These are phyloP conservation scores for Drechslerella dactyloides DNA, from an alignment of 2,329 filamentous ascomycete species.

Conservation along the genomic window DNA sequence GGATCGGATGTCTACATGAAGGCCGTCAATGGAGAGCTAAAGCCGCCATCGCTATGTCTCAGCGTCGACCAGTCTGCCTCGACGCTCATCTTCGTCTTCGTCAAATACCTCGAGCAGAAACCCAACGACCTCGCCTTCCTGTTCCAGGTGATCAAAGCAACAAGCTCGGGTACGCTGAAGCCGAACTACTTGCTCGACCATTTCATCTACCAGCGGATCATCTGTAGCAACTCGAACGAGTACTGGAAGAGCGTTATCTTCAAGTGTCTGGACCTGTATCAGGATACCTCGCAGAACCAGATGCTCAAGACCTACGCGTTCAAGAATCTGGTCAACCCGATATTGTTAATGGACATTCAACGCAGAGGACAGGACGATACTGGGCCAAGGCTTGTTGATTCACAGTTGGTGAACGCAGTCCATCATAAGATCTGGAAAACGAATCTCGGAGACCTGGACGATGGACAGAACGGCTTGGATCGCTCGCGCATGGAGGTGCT, in stretches of 20 bases:
- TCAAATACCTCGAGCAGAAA: conserved; percentile 76
- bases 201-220: conserved; percentile 84
- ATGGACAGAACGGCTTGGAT: conserved; percentile 86
- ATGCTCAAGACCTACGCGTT: conserved; percentile 92
- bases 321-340: conserved; percentile 91
- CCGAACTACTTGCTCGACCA: conserved; percentile 75
- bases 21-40: conserved; percentile 69
- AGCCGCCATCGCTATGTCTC: conserved; percentile 71
- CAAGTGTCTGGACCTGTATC: conserved; percentile 86
- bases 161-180: conserved; percentile 83
- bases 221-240: conserved; percentile 81
- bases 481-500: conserved; percentile 95
- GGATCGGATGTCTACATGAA: conserved; percentile 80
- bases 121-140: conserved; percentile 80
- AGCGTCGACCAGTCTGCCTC: conserved; percentile 88
- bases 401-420: conserved; percentile 83
- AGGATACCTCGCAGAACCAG: conserved; percentile 77
- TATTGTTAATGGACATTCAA: conserved; percentile 95
- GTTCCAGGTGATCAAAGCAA: conserved; percentile 76
- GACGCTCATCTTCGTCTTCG: conserved; percentile 83
- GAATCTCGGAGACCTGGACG: conserved; percentile 78
- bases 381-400: conserved; percentile 79
- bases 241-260: conserved; percentile 83
- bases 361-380: conserved; percentile 72
- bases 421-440: conserved; percentile 94